Percentiles rank a stretch among this genome's conserved stretches.
Evolutionary conservation across 2,329 filamentous ascomycete species (phyloP).

Genomic region (Neurospora crassa): DNA sequence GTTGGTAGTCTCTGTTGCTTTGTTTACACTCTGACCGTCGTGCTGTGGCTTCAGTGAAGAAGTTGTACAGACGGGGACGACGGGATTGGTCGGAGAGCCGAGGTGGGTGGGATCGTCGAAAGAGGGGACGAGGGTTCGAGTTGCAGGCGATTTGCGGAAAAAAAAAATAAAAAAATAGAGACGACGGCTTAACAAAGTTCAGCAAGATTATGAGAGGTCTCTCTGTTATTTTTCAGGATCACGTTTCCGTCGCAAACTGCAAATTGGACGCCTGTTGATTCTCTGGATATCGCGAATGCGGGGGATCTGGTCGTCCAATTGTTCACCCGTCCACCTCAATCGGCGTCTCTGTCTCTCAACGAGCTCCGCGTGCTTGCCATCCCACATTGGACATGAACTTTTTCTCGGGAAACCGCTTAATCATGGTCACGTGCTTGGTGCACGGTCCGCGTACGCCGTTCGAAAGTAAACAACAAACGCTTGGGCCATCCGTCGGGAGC

Average conservation of each 20-base stretch:
- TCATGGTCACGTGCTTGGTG: slow-evolving; percentile 9
- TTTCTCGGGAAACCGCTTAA: slow-evolving; percentile 8
- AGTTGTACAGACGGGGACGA: not conserved
- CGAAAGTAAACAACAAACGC: not conserved
- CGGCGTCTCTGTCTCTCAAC: slow-evolving; percentile 8
- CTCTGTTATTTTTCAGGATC: not conserved
- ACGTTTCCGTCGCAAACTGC: slow-evolving; percentile 2
- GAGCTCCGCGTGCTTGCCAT: slow-evolving; percentile 5
- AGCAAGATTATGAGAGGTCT: not conserved
- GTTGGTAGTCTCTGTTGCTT: not conserved
- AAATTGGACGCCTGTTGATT: slow-evolving; percentile 1
- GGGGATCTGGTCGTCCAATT: not conserved
- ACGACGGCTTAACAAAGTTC: not conserved
- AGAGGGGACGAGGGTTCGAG: not conserved
- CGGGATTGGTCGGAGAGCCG: not conserved
- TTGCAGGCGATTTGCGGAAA: not conserved
- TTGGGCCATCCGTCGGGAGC: not conserved
- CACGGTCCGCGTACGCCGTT: not conserved
- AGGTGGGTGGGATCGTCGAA: not conserved
- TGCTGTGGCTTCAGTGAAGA: not conserved
- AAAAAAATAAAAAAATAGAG: not conserved
- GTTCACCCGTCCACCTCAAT: slow-evolving; percentile 6
- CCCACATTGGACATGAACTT: slow-evolving; percentile 10
- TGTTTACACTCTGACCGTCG: not conserved
- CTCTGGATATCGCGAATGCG: not conserved